Percentiles rank a stretch among this genome's conserved stretches.
Conservation (phyloP, 2,329 filamentous ascomycete genomes). For the Acarospora socialis region DNA sequence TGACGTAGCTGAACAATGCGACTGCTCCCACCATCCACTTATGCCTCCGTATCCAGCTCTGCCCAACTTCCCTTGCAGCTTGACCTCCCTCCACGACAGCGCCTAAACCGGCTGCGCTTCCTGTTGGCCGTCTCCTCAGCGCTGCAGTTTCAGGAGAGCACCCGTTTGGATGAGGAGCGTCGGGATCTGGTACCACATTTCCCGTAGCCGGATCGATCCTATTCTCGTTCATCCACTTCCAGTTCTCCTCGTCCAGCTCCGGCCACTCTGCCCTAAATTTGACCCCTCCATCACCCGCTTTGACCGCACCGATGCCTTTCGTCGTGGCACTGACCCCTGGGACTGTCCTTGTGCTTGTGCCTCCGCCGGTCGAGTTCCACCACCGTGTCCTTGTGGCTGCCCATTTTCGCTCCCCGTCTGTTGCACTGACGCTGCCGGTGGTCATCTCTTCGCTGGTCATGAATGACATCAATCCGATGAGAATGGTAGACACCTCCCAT, state of each 20-base stretch:
- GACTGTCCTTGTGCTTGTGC: constrained; percentile 43
- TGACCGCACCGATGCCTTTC: constrained; percentile 65
- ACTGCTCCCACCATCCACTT: constrained; percentile 60
- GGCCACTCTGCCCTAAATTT: constrained; percentile 87
- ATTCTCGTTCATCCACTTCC: constrained; percentile 77
- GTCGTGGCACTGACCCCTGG: constrained; percentile 37
- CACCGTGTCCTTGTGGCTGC: constrained; percentile 68
- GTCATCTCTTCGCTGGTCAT: constrained; percentile 99
- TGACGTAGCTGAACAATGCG: constrained; percentile 65
- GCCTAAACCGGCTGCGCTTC: constrained; percentile 39
- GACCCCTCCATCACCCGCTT: constrained; percentile 78
- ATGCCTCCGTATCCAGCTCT: constrained; percentile 69
- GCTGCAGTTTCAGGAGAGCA: constrained; percentile 50
- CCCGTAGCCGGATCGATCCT: constrained; percentile 68
- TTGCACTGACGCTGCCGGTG: constrained; percentile 71
- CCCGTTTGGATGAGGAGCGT: too few relatives aligned
- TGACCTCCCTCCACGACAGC: constrained; percentile 66
- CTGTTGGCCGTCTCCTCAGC: constrained; percentile 47
- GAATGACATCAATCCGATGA: constrained; percentile 87
- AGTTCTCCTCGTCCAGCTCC: constrained; percentile 78
- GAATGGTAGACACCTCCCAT: constrained; percentile 93
- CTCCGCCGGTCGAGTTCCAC: constrained; percentile 95
- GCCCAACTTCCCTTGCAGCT: constrained; percentile 60
- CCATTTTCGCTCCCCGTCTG: constrained; percentile 60
- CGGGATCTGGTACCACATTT: constrained; percentile 41